Evolutionary conservation across 2,329 filamentous ascomycete genomes (phyloP).

Genomic region (Aureobasidium sp.): DNA sequence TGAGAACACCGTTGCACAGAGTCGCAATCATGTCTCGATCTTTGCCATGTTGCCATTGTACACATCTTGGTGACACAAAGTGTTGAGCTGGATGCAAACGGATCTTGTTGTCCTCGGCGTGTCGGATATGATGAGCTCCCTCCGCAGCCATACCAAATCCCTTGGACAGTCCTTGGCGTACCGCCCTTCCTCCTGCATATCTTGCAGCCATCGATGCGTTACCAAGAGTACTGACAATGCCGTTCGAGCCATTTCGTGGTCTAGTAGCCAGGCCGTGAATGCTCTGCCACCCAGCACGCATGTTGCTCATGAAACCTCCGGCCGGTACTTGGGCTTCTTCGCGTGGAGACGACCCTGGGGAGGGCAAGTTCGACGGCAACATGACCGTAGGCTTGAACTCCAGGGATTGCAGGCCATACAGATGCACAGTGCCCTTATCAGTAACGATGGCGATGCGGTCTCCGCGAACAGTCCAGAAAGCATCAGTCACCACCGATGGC

Average conservation of each 20-base stretch:
- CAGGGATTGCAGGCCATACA: constrained; percentile 47
- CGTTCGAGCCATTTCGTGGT: constrained; percentile 24
- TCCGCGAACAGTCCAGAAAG: constrained; percentile 77
- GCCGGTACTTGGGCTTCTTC: constrained; percentile 2
- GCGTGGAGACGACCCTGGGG: constrained; percentile 14
- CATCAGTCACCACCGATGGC: constrained; percentile 80
- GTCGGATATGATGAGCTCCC: constrained; percentile 60
- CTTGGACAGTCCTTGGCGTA: constrained; percentile 65
- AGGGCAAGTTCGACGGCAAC: constrained; percentile 7
- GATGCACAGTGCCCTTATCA: constrained; percentile 88
- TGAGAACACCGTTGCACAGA: constrained; percentile 56
- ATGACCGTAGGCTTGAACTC: constrained; percentile 2
- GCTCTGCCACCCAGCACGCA: constrained; percentile 13
- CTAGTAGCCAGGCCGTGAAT: constrained; percentile 58
- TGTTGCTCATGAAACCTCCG: constrained; percentile 14
- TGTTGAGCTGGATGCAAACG: constrained; percentile 50
- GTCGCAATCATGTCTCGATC: constrained; percentile 56
- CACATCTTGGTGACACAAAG: constrained; percentile 49
- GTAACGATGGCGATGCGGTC: constrained; percentile 84
- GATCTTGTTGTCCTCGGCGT: constrained; percentile 67
- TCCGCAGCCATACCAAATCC: constrained; percentile 64
- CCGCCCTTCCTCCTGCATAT: constrained; percentile 57
- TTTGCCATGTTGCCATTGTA: constrained; percentile 56
- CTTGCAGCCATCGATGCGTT: constrained; percentile 39
- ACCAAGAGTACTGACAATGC: constrained; percentile 25